Evolutionary conservation across 495 filamentous ascomycete species (phyloP), one percentile per base, ranked within the genome.

Genomic region (Annulohypoxylon stygium): DNA sequence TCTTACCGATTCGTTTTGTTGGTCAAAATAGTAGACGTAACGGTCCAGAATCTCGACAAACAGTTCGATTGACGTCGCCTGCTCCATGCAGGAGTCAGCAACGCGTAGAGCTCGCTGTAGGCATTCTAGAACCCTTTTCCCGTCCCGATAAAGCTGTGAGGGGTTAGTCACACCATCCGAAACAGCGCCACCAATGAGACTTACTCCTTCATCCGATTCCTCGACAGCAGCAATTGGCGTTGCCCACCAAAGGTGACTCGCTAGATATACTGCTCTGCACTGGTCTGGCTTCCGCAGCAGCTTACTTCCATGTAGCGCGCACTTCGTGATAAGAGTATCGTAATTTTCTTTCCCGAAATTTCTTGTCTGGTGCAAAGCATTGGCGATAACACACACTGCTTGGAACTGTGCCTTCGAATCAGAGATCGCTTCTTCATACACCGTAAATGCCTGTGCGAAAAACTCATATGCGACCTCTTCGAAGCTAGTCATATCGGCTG

Each of bases 1-100:
- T 18, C 91, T 81, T 83, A 93, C 95, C 51, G 93, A 95, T 82
- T 99, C 96, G 81, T 99, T 99, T 82, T 97, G 94, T 76, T 98
- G 94, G 81, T 99, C 96, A 82, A 97, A 99, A 81, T 98, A 98
- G 80, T 99, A 99, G 59, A 98, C 96, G 82, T 98, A 99, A 78
- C 96, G 89, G 78, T 98, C 97, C 67, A 99, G 84, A 69, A 99
- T 98, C 82, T 99, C 96, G 55, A 99, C 96, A 77, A 99, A 99
- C 45, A 99, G 86, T 82, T 99, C 96, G 25, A 98, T 94, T 2
- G 93, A 97, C 2, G 98, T 97, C 8, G 94, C 94, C n/a, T 94
- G 95, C 81, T 99, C 96, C 96, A 99, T 99, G 83, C 96, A 99
- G 5, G 96, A 96, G 81, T 99, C 96, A 2, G 96, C 96, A 7